These are phyloP conservation scores for Skeletonema potamos DNA, from an alignment of 108 stramenopile genomes.

Conservation along the genomic window DNA sequence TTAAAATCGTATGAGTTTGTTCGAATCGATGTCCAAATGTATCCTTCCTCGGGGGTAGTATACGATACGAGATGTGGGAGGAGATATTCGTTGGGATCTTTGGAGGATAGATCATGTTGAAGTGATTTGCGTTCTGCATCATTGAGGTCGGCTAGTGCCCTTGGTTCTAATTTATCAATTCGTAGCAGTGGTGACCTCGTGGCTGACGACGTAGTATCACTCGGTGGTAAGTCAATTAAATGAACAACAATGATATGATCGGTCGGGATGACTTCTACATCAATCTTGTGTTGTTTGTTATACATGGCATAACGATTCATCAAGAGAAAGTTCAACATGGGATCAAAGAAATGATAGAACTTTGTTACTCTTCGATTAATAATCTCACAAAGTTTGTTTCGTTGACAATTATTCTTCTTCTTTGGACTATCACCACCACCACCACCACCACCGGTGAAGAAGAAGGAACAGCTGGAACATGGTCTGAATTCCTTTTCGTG, in stretches of 20 bases:
- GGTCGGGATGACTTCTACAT: neutral
- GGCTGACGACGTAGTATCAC: neutral
- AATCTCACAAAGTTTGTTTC: neutral
- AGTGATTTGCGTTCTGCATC: neutral
- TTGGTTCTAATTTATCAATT: neutral
- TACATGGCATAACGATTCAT: neutral
- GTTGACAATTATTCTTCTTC: neutral
- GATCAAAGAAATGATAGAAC: neutral
- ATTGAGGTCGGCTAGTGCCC: neutral
- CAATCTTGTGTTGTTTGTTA: neutral
- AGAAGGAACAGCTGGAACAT: neutral
- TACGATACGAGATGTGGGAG: neutral
- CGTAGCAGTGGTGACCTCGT: too few relatives aligned
- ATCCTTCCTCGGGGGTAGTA: neutral
- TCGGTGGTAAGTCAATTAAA: neutral
- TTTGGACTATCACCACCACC: neutral
- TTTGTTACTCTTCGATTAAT: neutral
- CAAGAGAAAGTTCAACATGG: neutral
- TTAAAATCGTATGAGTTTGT: neutral
- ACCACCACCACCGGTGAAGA: neutral
- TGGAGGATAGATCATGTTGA: neutral
- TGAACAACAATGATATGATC: neutral
- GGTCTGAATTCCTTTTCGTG: neutral
- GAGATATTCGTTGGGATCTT: neutral
- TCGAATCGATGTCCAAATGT: neutral